Percentiles rank a stretch among this genome's conserved stretches.
phyloP scores from a whole-genome alignment of 2,329 filamentous ascomycete species.

The Sporothrix humicola region DNA sequence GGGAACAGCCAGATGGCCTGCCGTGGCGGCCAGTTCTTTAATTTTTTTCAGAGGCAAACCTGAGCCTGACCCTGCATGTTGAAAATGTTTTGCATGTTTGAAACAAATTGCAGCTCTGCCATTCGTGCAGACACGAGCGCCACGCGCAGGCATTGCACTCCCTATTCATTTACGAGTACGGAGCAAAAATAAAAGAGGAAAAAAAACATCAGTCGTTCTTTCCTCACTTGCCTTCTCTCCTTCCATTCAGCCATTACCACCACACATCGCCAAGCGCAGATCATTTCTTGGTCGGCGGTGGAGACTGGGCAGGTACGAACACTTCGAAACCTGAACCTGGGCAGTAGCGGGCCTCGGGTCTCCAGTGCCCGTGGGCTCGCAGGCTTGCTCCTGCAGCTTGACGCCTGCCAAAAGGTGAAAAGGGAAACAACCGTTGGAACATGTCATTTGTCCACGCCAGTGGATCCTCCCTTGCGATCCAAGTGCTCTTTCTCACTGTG shows the following conservation, averaged over 20 bases:
- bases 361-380: too few species aligned
- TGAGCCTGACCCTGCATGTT: background rate
- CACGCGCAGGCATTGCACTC: constrained; percentile 9
- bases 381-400: too few species aligned
- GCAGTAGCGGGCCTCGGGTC: constrained; percentile 23
- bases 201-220: background rate
- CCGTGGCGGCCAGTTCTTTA: background rate
- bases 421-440: background rate
- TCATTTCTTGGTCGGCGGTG: constrained; percentile 24
- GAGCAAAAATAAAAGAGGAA: background rate
- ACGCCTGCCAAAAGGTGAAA: too few species aligned
- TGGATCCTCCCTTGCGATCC: constrained; percentile 1
- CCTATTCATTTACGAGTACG: constrained; percentile 11
- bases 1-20: constrained; percentile 11
- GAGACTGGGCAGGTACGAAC: constrained; percentile 17
- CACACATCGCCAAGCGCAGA: constrained; percentile 20
- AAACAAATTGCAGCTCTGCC: constrained; percentile 16
- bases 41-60: background rate
- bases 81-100: background rate
- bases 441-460: constrained; percentile 7
- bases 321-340: constrained; percentile 24
- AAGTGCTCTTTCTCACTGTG: too few species aligned
- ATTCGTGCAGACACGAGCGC: constrained; percentile 14
- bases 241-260: constrained; percentile 16
- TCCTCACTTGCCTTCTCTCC: background rate